A percentile compares a stretch with the other conserved stretches of the same genome.
Conservation (phyloP, 129 eudicot species). For the Pittosporum tobira region DNA sequence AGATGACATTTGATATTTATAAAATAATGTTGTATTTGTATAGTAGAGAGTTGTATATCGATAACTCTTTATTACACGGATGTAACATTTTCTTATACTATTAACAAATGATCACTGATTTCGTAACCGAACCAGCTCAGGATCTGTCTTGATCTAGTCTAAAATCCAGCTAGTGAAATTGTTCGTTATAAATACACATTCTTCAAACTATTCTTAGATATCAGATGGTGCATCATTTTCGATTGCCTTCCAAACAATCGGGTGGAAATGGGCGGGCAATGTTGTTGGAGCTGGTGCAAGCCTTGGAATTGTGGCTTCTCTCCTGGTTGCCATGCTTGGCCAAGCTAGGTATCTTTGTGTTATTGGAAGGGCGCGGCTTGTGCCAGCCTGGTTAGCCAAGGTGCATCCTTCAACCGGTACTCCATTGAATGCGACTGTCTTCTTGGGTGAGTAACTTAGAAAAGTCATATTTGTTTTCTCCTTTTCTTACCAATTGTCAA, state of each 20-base stretch:
- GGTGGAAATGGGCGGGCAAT: constrained; percentile 69
- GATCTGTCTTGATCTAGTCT: constrained; percentile 16
- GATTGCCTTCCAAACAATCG: constrained; percentile 47
- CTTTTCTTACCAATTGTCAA: no score
- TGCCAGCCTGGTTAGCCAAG: constrained; percentile 67
- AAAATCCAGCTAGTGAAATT: constrained; percentile 17
- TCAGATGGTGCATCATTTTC: constrained; percentile 55
- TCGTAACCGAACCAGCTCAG: no score
- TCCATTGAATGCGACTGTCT: constrained; percentile 57
- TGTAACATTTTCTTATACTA: no score
- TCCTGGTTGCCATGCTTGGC: constrained; percentile 73
- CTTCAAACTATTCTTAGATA: constrained; percentile 45
- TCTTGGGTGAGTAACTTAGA: constrained; percentile 34
- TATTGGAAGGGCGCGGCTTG: constrained; percentile 56
- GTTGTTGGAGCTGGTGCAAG: constrained; percentile 66
- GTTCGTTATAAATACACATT: constrained; percentile 31
- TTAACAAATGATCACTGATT: no score
- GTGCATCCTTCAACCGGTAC: constrained; percentile 70
- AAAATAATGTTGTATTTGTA: no score
- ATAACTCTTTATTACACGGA: no score
- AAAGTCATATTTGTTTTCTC: not conserved
- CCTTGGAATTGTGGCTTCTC: constrained; percentile 60
- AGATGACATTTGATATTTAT: no score
- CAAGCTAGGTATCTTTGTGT: constrained; percentile 72
- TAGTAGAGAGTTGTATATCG: no score